Conservation (phyloP, 805 yeast species). For the Saturnispora quitensis region DNA sequence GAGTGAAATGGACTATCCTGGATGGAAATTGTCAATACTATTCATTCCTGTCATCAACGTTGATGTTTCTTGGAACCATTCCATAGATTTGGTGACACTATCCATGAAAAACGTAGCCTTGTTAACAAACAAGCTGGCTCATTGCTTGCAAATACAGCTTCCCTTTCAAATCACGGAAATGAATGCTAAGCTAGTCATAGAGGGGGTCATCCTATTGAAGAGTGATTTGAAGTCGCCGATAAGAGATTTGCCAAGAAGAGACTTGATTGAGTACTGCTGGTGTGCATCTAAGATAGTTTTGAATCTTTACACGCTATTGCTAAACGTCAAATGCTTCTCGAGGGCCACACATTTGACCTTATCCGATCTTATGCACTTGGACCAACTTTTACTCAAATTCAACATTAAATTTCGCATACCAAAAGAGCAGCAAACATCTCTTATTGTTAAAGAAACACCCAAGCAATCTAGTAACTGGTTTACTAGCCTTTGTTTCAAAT, state of each 20-base stretch:
- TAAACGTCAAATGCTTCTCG: background rate
- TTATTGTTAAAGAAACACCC: background rate
- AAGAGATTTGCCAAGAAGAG: background rate
- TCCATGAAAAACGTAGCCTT: slow-evolving; percentile 17
- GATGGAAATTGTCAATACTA: slow-evolving; percentile 14
- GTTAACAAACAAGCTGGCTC: slow-evolving; percentile 14
- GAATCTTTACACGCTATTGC: slow-evolving; percentile 2
- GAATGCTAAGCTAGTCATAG: slow-evolving; percentile 2
- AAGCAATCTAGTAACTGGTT: background rate
- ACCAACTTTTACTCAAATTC: background rate
- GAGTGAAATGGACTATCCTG: background rate
- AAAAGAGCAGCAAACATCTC: background rate
- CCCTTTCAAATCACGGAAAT: slow-evolving; percentile 16
- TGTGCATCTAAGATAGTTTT: slow-evolving; percentile 6
- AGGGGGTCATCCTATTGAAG: background rate
- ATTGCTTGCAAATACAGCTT: slow-evolving; percentile 14
- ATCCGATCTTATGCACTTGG: background rate
- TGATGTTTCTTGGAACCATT: slow-evolving; percentile 14
- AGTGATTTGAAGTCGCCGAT: background rate
- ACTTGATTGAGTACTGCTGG: slow-evolving; percentile 2
- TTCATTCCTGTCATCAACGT: slow-evolving; percentile 23
- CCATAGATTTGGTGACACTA: slow-evolving; percentile 16
- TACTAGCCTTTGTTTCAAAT: background rate
- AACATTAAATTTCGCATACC: background rate
- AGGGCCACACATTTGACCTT: background rate